Evolutionary conservation across 1,284 basidiomycete genomes (phyloP), one percentile per base, ranked within the genome.

Genomic region (Ceraceosorus guamensis): DNA sequence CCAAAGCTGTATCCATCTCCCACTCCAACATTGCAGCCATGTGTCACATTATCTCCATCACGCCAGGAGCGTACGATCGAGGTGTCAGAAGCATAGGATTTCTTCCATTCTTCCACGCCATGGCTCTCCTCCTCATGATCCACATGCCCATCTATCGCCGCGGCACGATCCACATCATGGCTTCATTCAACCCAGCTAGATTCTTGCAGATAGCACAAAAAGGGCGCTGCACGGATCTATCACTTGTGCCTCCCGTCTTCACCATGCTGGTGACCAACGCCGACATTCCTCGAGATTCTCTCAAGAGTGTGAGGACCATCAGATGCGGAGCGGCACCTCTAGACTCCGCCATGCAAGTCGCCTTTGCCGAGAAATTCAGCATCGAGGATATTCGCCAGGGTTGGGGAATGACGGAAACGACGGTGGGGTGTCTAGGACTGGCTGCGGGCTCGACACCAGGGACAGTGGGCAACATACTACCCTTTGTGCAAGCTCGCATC

Each of bases 381-480:
- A 56, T 60, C 47, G 34, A 30, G 6, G 41, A 34, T 6, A 57
- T 65, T 35, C 37, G 48, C 24, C 62, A 64, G 45, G 65, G 57
- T 1, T 67, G 48, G 33, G 65, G 65, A 32, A 67, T 67, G 63
- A 65, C 57, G 5, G 65, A 67, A 43, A 65, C 65, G 6, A 66
- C 65, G 0, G 62, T 66, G 14, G 63, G 56, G 10, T 59, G 55
- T 3, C 52, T 64, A 30, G 65, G 65, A 4, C 13, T 62, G 6
- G 48, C 43, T 24, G 48, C 34, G 13, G 57, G 56, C 4, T 37
- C 54, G 31, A 56, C 48, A 2, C 52, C 59, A 4, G 66, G 66
- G 2, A 57, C 59, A 13, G 60, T 63, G 5, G 66, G 66, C 3
- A 55, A 55, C 31, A 24, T 61, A 13, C 45, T 66, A 16, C 64